phyloP scores from a whole-genome alignment of 768 basidiomycete genomes.

The Sporobolomyces pararoseus region DNA sequence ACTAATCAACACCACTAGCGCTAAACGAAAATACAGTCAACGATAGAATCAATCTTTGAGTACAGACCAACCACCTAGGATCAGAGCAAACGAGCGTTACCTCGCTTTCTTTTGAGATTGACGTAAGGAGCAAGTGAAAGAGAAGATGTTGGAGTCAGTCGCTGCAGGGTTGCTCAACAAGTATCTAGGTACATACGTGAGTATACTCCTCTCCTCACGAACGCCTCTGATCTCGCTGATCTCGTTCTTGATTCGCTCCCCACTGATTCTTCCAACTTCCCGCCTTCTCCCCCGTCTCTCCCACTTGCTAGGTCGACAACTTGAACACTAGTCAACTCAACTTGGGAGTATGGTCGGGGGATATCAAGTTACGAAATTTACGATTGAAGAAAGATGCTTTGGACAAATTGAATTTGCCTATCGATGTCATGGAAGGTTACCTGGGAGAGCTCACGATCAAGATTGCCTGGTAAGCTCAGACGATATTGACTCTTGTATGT shows the following conservation, averaged over 20 bases:
- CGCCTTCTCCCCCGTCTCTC: neutral
- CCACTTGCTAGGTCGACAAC: constrained; percentile 75
- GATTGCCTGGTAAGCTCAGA: constrained; percentile 63
- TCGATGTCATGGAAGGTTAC: constrained; percentile 90
- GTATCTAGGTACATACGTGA: constrained; percentile 28
- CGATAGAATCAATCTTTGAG: too few relatives aligned
- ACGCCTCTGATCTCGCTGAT: neutral
- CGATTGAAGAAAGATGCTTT: constrained; percentile 87
- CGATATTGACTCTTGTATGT: too few relatives aligned
- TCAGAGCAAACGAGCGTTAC: too few relatives aligned
- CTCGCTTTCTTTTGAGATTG: neutral
- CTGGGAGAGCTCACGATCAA: constrained; percentile 80
- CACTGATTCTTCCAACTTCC: constrained; percentile 86
- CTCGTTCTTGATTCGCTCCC: neutral
- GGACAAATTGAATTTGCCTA: constrained; percentile 90
- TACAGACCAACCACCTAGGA: too few relatives aligned
- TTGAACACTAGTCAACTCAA: constrained; percentile 91
- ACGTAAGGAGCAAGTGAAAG: constrained; percentile 2
- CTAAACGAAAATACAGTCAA: too few relatives aligned
- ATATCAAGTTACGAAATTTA: constrained; percentile 57
- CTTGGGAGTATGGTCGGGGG: constrained; percentile 84
- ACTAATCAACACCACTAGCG: too few relatives aligned
- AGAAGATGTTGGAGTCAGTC: constrained; percentile 24
- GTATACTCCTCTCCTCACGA: neutral
- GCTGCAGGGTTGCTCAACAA: constrained; percentile 27